Base-by-base conservation (phyloP, 768 basidiomycete genomes). In the Termitomyces sp. region DNA sequence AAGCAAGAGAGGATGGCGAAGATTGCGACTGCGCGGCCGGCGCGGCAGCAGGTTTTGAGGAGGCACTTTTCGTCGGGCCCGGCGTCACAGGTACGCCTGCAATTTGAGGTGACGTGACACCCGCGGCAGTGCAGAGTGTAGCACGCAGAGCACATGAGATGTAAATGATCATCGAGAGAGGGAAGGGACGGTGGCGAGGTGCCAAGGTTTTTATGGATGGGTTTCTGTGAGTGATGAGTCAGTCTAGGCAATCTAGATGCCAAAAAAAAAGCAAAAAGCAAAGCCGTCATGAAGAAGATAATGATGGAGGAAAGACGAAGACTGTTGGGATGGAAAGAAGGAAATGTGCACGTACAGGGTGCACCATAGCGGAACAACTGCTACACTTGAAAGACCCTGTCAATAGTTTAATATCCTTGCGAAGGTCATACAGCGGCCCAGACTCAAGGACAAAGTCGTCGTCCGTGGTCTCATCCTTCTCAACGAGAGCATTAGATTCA, bases 1-100 rank as follows among this genome's bases (percentile, higher is more conserved):
- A 62, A 62, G 30, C 26, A 22, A 10, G 45, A 26, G 22, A 62
- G 54, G 19, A 59, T 50, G 10, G 55, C 38, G 42, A 58, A 62
- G 30, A 62, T 37, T 2, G 56, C 58, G 34, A 62, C 51, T 14
- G 61, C 58, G 17, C 61, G 55, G 1, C 55, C 56, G 10, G 46
- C 47, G 37, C 55, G 50, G 35, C 61, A 62, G 51, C 61, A 62
- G 21, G 53, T 42, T 9, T 6, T 41, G 45, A 57, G 58, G 12
- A 26, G 35, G 30, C 56, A 57, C 7, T 40, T 24, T 14, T 41
- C 24, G 12, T 12, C 21, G 26, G 43, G 21, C 7, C 40, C 37
- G 8, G 45, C 45, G n/a, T 26, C 26, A 41, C 61, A 59, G 37
- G 24, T 48, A 1, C 41, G 53, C 8, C 19, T 51, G 48, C 61